Evolutionary conservation across 2,329 filamentous ascomycete genomes (phyloP).

Genomic region (Karstenula rhodostoma): DNA sequence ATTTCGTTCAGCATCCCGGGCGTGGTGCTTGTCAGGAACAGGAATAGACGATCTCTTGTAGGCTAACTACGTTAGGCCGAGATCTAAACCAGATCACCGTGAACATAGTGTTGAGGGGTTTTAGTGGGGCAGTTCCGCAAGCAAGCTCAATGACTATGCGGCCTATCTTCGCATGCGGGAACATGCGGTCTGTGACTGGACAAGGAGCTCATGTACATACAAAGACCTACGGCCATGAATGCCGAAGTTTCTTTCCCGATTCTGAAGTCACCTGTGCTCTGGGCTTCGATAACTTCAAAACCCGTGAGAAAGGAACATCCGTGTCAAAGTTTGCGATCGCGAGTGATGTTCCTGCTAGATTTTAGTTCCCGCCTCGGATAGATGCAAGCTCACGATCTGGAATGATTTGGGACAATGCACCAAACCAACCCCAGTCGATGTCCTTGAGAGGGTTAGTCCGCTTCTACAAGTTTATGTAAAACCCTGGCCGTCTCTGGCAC

Average conservation of each 20-base stretch:
- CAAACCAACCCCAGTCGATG: slow-evolving; percentile 21
- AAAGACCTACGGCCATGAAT: neutral
- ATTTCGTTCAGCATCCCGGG: slow-evolving; percentile 34
- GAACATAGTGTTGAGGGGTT: slow-evolving; percentile 14
- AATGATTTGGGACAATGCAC: slow-evolving; percentile 24
- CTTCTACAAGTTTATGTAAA: slow-evolving; percentile 17
- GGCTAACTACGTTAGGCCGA: slow-evolving; percentile 18
- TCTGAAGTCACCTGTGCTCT: neutral
- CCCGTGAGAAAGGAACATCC: neutral
- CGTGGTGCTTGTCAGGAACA: slow-evolving; percentile 19
- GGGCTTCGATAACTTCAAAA: neutral
- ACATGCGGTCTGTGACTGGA: neutral
- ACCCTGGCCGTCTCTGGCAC: slow-evolving; percentile 20
- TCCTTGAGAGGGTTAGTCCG: slow-evolving; percentile 20
- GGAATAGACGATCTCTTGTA: slow-evolving; percentile 11
- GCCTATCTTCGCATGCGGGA: slow-evolving; percentile 1
- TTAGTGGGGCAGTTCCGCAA: slow-evolving; percentile 17
- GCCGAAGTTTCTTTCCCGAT: neutral
- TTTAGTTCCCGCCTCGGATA: slow-evolving; percentile 45
- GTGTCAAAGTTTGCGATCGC: neutral
- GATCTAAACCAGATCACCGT: slow-evolving; percentile 8
- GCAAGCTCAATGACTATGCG: slow-evolving; percentile 15
- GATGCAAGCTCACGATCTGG: slow-evolving; percentile 40
- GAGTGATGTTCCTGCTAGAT: slow-evolving; percentile 38
- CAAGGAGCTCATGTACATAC: neutral